These are phyloP conservation scores for Pseudogymnoascus sp. DNA, from an alignment of 2,329 filamentous ascomycete species.

Conservation along the genomic window DNA sequence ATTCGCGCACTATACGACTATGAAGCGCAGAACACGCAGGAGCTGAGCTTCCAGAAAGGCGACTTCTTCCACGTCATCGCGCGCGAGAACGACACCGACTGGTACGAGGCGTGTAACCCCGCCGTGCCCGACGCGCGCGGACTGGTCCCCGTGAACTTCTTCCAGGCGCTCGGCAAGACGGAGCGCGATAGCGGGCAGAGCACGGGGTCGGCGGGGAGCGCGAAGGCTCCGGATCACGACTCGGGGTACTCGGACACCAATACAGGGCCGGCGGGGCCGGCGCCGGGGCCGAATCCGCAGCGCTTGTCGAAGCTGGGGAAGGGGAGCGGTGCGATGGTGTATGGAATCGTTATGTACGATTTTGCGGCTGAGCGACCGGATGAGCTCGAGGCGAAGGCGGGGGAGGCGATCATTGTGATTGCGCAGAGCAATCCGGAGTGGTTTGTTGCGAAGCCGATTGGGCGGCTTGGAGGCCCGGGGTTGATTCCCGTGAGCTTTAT, in stretches of 20 bases:
- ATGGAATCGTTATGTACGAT: conserved; percentile 94
- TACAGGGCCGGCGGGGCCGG: conserved; percentile 28
- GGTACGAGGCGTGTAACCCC: conserved; percentile 98
- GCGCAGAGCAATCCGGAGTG: conserved; percentile 97
- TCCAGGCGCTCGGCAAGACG: conserved; percentile 84
- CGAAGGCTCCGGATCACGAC: conserved; percentile 69
- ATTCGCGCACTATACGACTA: conserved; percentile 97
- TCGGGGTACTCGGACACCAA: conserved; percentile 70
- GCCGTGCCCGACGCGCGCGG: conserved; percentile 77
- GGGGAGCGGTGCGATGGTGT: conserved; percentile 80
- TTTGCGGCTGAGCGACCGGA: conserved; percentile 94
- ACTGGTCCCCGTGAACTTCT: conserved; percentile 87
- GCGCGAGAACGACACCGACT: conserved; percentile 86
- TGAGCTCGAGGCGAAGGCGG: conserved; percentile 88
- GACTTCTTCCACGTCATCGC: conserved; percentile 98
- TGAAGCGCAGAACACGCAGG: conserved; percentile 63
- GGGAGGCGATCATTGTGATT: conserved; percentile 96
- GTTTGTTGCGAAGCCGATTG: conserved; percentile 99
- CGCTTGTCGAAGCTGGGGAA: conserved; percentile 35
- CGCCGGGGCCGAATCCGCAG: conserved; percentile 22
- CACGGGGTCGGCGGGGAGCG: conserved; percentile 41
- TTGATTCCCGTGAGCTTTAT: conserved; percentile 95
- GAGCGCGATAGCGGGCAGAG: conserved; percentile 80
- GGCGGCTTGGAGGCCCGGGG: conserved; percentile 86
- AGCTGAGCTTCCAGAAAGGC: conserved; percentile 85